Evolutionary conservation across 2,329 filamentous ascomycete species (phyloP), one percentile per base, ranked within the genome.

Genomic region (Periconia sp.): DNA sequence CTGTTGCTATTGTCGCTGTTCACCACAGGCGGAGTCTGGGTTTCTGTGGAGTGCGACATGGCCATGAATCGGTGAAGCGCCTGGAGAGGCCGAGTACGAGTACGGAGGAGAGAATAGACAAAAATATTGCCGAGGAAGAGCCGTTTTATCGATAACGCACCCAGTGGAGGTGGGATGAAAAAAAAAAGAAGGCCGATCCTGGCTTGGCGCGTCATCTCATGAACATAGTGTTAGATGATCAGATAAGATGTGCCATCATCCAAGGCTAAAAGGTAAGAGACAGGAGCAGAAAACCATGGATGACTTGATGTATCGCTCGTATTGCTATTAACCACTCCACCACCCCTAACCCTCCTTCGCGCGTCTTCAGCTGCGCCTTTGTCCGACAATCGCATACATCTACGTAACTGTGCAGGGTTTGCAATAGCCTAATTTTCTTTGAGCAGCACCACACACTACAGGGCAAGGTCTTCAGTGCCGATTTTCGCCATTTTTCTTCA

Each of bases 1-100:
- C 72, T 55, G 53, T 75, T 66, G 62, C 59, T 58, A n/a, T n/a
- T n/a, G n/a, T n/a, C n/a, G 52, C 72, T 55, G 54, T 75, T 66
- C 51, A 72, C 70, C 10, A 74, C 63, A 30, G 69, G 69, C 45
- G 69, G 68, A 30, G 79, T 80, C 80, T 85, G 47, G 20, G 54
- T 60, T 55, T 57, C 56, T 23, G 61, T 56, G 41, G 60, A 47
- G 53, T 65, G 60, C 47, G 69, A 71, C 65, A 73, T 73, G 33
- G 33, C 33, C 15, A 6, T 37, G 33, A 43, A 53, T 62, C 45
- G 57, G 50, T 42, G 52, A 57, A 40, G 55, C 52, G 60, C 48
- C 52, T 48, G 45, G 15, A 43, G 7, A 45, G 40, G 47, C 20
- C 33, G 40, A 48, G 18, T 50, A 33, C 5, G 44, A 41, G 41